Base-by-base conservation (phyloP, 352 stramenopile species). In the Globisporangium orthogonon region DNA sequence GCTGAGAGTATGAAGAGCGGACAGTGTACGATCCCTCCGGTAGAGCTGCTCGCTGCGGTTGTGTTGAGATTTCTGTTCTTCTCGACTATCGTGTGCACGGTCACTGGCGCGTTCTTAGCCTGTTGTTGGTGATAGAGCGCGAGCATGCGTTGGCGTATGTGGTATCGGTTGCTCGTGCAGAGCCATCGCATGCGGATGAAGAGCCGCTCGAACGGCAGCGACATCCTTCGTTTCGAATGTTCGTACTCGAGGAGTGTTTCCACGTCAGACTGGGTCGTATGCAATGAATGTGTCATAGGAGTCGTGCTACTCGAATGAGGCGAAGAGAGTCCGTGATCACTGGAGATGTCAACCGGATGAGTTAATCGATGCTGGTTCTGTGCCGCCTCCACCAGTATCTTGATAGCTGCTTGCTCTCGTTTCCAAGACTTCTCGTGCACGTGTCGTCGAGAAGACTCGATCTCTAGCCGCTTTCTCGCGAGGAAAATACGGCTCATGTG, bases 141-240 rank as follows among this genome's bases (percentile, higher is more conserved):
- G 31, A 83, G 56, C 76, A 79, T 83, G 13, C 76, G 76, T 50
- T 83, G 72, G 7, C 68, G 70, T 15, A 86, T 33, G 60, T 83
- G 72, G 46, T 71, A 81, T 6, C 68, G 70, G 55, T 86, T 71
- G n/a, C 74, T 84, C 39, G 59, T 61, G n/a, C 61, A 64, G 43
- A 86, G 50, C 70, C 72, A 84, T 44, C 67, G 73, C 9, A 83
- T 56, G 1, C 71, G 67, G 14, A 65, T 31, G 15, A 74, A 72
- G 39, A 86, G 67, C 4, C 74, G 62, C 29, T 81, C 74, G 29
- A 81, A 41, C 1, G 59, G 58, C 6, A 77, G 44, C 2, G 53
- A 49, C 14, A 68, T 54, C 18, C 62, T 58, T 2, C 66, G 56
- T 39, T 63, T 50, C 15, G 65, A 29, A 52, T 78, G 54, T 2